Base-by-base conservation (phyloP, 768 basidiomycete genomes). In the Serendipita sp. region DNA sequence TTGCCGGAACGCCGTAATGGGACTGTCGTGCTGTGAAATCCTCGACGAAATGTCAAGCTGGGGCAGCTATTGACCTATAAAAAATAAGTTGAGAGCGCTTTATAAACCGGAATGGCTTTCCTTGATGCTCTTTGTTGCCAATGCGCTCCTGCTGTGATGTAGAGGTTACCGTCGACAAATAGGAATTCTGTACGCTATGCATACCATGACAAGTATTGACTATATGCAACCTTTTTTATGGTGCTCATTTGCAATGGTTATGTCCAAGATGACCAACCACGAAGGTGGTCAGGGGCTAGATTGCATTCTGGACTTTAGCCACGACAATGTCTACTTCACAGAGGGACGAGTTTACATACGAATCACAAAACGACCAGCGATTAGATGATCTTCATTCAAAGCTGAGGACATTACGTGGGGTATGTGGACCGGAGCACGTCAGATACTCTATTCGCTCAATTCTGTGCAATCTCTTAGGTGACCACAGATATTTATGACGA, bases 401-500 rank as follows among this genome's bases (percentile, higher is more conserved):
- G 71, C 81, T 91, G 53, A 81, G 88, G 43, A 86, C 85, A 17
- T 70, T 92, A 51, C 82, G 89, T 65, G 85, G 86, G n/a, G 90
- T 91, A 70, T 66, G 3, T 42, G 42, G 2, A 17, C 31, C 33
- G 24, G 50, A 20, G 17, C 14, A 43, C 34, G 34, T 14, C 34
- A 38, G 14, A 38, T 14, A 14, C 34, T 38, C 22, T 51, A 7
- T 13, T 33, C 61, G 28, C 17, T 50, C 33, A 58, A 17, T n/a
- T 22, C 62, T 53, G 3, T 41, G 41, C 63, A 48, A 65, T 48
- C 30, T 33, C 42, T 20, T 60, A 92, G 89, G 79, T 93, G n/a
- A 92, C 90, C 13, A 86, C 82, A 2, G 90, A 93, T 74, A 90
- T 93, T 42, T 78, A 93, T 70, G 80, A 82, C 65, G 90, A 92